phyloP scores from a whole-genome alignment of 2,329 filamentous ascomycete genomes.

The Orbilia blumenaviensis region DNA sequence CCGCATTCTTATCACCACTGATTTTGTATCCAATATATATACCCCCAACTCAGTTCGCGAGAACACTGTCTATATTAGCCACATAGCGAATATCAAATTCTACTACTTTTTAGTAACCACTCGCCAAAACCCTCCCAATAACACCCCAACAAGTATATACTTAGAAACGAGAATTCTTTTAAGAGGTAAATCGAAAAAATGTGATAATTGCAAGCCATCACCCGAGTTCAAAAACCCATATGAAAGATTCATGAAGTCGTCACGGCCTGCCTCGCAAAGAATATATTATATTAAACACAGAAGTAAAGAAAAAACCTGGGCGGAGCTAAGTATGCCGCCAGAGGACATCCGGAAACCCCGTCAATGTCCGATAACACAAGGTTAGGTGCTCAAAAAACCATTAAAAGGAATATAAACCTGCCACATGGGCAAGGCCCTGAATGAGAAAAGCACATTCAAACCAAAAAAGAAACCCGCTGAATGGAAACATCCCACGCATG shows the following conservation, averaged over 20 bases:
- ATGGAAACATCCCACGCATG: background rate
- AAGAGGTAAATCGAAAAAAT: background rate
- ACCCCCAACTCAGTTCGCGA: background rate
- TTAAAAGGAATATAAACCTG: background rate
- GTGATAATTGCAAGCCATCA: constrained; percentile 1
- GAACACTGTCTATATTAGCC: background rate
- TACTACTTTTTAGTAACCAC: too few species aligned
- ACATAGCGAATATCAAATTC: background rate
- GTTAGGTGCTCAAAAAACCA: background rate
- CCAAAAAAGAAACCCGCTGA: background rate
- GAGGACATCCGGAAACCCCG: too few species aligned
- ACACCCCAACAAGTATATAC: too few species aligned
- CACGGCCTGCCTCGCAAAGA: background rate
- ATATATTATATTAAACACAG: background rate
- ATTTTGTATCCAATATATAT: background rate
- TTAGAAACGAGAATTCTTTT: too few species aligned
- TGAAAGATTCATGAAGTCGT: background rate
- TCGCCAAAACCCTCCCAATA: too few species aligned
- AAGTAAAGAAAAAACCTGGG: background rate
- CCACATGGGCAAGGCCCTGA: background rate
- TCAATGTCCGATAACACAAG: too few species aligned
- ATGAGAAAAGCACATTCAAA: background rate
- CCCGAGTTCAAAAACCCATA: background rate
- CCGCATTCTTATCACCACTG: background rate
- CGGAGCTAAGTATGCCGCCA: too few species aligned